Evolutionary conservation across 2,329 filamentous ascomycete species (phyloP).

Genomic region (Arthrinium puccinioides): DNA sequence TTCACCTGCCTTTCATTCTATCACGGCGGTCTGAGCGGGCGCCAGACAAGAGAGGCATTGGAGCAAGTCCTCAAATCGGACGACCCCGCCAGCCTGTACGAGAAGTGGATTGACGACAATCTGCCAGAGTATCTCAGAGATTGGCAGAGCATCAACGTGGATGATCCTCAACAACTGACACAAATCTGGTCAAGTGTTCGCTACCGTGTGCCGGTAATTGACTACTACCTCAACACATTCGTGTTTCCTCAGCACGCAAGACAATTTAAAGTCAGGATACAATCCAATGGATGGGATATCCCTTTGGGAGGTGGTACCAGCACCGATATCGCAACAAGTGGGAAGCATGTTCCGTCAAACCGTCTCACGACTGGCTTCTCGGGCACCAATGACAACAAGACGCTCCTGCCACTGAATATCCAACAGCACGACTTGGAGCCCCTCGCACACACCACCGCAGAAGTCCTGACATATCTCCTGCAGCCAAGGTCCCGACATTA

Average conservation of each 20-base stretch:
- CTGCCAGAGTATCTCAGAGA: conserved; percentile 39
- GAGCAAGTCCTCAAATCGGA: conserved; percentile 45
- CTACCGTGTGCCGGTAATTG: conserved; percentile 40
- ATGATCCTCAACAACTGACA: conserved; percentile 43
- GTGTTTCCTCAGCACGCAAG: conserved; percentile 61
- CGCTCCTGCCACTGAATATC: conserved; percentile 54
- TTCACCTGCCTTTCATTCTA: conserved; percentile 63
- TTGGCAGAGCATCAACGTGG: conserved; percentile 52
- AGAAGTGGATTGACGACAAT: conserved; percentile 32
- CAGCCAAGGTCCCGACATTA: conserved; percentile 27
- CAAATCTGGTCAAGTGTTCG: conserved; percentile 44
- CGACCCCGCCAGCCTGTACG: conserved; percentile 49
- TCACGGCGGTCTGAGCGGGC: conserved; percentile 45
- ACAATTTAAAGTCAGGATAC: conserved; percentile 56
- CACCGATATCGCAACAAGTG: too few relatives aligned
- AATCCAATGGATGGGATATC: conserved; percentile 62
- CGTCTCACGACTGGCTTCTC: conserved; percentile 59
- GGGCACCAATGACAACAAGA: conserved; percentile 61
- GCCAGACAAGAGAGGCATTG: conserved; percentile 42
- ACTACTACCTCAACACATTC: conserved; percentile 56
- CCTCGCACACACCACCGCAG: conserved; percentile 54
- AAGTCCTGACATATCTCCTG: conserved; percentile 45
- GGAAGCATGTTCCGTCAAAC: conserved; percentile 8
- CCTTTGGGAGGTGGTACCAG: conserved; percentile 32
- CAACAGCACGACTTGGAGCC: conserved; percentile 50